Percentiles rank a stretch among this genome's conserved stretches.
These are phyloP conservation scores for Aurantiochytrium sp. DNA, from an alignment of 108 stramenopile species.

Conservation along the genomic window DNA sequence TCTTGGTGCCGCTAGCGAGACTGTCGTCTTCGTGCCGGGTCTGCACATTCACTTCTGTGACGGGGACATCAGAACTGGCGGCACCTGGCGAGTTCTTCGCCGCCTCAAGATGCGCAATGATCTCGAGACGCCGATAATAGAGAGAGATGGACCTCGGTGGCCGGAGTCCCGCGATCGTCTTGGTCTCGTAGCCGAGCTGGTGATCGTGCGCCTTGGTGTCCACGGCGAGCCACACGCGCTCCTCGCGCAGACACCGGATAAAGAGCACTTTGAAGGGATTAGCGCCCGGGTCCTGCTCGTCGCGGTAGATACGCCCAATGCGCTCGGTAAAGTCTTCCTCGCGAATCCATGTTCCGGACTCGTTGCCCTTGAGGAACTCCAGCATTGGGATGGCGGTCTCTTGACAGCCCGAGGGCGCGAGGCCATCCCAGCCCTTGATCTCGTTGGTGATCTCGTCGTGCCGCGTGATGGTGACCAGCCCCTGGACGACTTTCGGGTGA, in stretches of 20 bases:
- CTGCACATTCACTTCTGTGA: too few relatives aligned
- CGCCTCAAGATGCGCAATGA: background rate
- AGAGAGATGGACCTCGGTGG: background rate
- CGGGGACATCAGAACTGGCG: too few relatives aligned
- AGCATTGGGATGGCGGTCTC: background rate
- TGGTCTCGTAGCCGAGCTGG: background rate
- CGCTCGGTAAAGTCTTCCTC: background rate
- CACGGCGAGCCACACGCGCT: background rate
- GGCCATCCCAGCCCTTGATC: constrained; percentile 16
- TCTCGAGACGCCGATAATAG: background rate
- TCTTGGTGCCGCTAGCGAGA: too few relatives aligned
- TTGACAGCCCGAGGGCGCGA: background rate
- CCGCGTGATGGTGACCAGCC: background rate
- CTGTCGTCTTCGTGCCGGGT: too few relatives aligned
- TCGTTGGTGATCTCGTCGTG: constrained; percentile 22
- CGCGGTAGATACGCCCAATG: background rate
- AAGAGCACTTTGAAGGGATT: background rate
- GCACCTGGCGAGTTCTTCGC: background rate
- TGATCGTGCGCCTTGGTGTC: background rate
- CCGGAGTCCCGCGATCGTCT: background rate
- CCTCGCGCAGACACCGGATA: background rate
- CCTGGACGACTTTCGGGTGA: background rate
- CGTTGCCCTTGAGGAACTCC: constrained; percentile 12
- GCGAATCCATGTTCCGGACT: background rate
- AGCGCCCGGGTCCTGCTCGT: background rate